Base-by-base conservation (phyloP, 2,329 filamentous ascomycete genomes). In the Ascochyta lentis region DNA sequence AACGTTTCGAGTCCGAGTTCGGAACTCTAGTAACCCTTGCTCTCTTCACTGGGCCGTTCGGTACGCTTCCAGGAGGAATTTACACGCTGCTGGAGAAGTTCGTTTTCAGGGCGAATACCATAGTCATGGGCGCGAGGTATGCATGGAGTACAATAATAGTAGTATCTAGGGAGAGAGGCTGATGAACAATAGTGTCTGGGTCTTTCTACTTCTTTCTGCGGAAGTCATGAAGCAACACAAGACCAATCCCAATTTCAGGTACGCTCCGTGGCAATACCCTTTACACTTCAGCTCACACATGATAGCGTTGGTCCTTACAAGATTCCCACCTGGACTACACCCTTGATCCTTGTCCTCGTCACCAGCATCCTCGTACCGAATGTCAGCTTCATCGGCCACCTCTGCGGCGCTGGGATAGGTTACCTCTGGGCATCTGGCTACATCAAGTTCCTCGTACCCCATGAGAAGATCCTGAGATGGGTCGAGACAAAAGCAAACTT, bases 261-360 rank as follows among this genome's bases (percentile, higher is more conserved):
- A 78, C 49, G 64, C 60, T 8, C 44, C 13, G 12, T 26, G 6
- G 23, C 12, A 6, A 55, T 81, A 77, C 37, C 82, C 81, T 26
- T 15, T 38, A 19, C 6, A 35, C 1, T 9, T 29, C 29, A 26
- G 26, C 51, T 67, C 35, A 69, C 40, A 41, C 1, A 4, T 13
- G 24, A 58, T 59, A 84, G 81, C 58, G 76, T 89, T 39, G 81
- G 80, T n/a, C 81, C 81, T 29, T 82, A 83, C 67, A 83, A 90
- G 64, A 92, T 99, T 54, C 94, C 95, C 2, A 98, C 93, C 0
- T 98, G 94, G 93, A 90, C 88, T 7, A 91, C 90, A 2, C 94
- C 95, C 4, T 78, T 98, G n/a, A 80, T 91, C 46, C 80, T 92
- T 67, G 84, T 90, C 45, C 77, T 96, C 34, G 82, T 94, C 13